A percentile compares a stretch with the other conserved stretches of the same genome.
phyloP scores from a whole-genome alignment of 2,329 filamentous ascomycete species.

The Fusarium xylarioides region DNA sequence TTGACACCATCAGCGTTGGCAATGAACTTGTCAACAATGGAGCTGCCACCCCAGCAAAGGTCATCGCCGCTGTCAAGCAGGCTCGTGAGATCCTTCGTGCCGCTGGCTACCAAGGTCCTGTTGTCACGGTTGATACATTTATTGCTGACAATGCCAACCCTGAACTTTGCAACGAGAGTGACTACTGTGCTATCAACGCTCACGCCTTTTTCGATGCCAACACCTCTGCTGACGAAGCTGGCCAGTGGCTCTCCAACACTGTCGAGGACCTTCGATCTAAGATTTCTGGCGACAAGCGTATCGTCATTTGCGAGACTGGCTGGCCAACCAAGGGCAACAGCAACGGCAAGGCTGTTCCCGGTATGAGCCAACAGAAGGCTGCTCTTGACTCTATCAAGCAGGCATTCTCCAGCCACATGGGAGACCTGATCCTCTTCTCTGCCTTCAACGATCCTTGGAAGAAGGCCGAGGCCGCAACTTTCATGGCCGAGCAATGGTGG shows the following conservation, averaged over 20 bases:
- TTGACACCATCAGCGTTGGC: constrained; percentile 79
- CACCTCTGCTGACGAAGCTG: constrained; percentile 67
- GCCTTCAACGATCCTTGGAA: constrained; percentile 87
- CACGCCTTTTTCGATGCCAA: constrained; percentile 84
- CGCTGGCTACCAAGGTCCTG: constrained; percentile 74
- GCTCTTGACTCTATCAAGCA: constrained; percentile 73
- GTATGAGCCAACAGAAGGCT: constrained; percentile 68
- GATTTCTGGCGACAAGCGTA: constrained; percentile 61
- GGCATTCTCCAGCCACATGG: constrained; percentile 61
- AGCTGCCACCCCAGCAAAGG: constrained; percentile 58
- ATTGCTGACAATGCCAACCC: constrained; percentile 72
- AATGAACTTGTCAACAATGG: constrained; percentile 82
- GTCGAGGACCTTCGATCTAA: constrained; percentile 55
- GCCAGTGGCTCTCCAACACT: constrained; percentile 71
- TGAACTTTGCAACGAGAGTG: constrained; percentile 74
- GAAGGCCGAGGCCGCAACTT: constrained; percentile 66
- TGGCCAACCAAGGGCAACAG: constrained; percentile 77
- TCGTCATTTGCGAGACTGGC: constrained; percentile 83
- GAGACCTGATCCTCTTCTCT: constrained; percentile 75
- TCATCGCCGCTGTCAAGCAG: constrained; percentile 66
- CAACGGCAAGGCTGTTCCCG: constrained; percentile 76
- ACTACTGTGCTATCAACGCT: constrained; percentile 83
- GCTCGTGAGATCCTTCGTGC: constrained; percentile 66
- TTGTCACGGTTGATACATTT: constrained; percentile 85
- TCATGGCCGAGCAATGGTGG: constrained; percentile 81